These are phyloP conservation scores for slime mould (Dictyostelium discoideum) DNA, from an alignment of 78 protist genomes.

Conservation along the genomic window DNA sequence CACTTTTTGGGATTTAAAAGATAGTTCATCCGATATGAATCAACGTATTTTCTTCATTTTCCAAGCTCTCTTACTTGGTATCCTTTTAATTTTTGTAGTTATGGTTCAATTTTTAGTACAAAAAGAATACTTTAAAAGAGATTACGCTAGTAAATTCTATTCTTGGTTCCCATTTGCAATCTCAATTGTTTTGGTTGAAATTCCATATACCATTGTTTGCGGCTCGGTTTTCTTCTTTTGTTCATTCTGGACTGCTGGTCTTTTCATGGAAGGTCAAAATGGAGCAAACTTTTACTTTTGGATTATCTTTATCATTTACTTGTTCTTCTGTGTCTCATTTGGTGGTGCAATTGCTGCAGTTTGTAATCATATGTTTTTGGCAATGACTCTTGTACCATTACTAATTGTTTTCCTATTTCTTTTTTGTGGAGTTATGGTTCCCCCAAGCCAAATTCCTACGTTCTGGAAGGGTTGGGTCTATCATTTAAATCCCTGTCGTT, in stretches of 20 bases:
- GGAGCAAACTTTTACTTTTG: slow-evolving; percentile 66
- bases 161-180: slow-evolving; percentile 80
- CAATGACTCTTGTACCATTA: slow-evolving; percentile 68
- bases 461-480: slow-evolving; percentile 68
- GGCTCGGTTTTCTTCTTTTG: slow-evolving; percentile 60
- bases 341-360: slow-evolving; percentile 77
- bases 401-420: slow-evolving; percentile 72
- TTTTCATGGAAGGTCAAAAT: background rate
- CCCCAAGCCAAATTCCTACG: slow-evolving; percentile 18
- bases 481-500: background rate
- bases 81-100: slow-evolving; percentile 41
- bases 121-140: slow-evolving; percentile 58
- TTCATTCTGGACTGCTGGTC: slow-evolving; percentile 69
- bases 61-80: slow-evolving; percentile 63
- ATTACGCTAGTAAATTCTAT: slow-evolving; percentile 67
- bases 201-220: slow-evolving; percentile 44
- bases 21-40: slow-evolving; percentile 54
- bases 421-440: slow-evolving; percentile 72
- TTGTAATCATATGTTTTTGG: slow-evolving; percentile 50
- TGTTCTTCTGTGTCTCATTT: slow-evolving; percentile 62
- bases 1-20: slow-evolving; percentile 19
- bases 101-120: slow-evolving; percentile 69
- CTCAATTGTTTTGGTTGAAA: slow-evolving; percentile 52
- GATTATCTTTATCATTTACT: slow-evolving; percentile 35
- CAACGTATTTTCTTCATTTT: slow-evolving; percentile 57